phyloP scores from a whole-genome alignment of 2,329 filamentous ascomycete species.

The Hymenotorrendiella dingleyae region DNA sequence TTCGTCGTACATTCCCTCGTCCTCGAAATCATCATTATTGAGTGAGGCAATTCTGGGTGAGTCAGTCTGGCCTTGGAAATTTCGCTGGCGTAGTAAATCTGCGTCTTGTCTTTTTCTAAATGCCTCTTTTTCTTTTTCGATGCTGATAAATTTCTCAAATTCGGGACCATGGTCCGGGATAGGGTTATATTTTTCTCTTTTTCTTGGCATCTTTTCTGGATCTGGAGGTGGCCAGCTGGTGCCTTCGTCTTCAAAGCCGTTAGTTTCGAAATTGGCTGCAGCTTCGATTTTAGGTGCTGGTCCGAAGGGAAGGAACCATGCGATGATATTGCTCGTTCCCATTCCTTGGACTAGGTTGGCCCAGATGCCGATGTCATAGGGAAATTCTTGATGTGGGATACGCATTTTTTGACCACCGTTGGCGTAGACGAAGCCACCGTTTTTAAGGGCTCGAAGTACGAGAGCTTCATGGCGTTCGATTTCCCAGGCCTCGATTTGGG shows the following conservation, averaged over 20 bases:
- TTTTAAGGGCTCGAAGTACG: constrained; percentile 40
- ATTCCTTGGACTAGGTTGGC: constrained; percentile 70
- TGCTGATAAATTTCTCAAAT: constrained; percentile 18
- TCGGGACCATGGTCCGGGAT: background rate
- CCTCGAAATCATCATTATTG: constrained; percentile 28
- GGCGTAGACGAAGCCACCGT: constrained; percentile 33
- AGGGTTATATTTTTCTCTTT: background rate
- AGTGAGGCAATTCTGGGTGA: background rate
- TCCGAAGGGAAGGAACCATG: constrained; percentile 66
- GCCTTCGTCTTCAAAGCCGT: constrained; percentile 64
- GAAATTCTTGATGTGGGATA: constrained; percentile 66
- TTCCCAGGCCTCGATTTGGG: constrained; percentile 79
- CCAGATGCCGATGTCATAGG: constrained; percentile 74
- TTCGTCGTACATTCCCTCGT: constrained; percentile 21
- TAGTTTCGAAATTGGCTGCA: constrained; percentile 58
- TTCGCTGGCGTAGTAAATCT: constrained; percentile 36
- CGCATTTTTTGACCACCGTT: constrained; percentile 46
- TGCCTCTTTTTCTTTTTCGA: constrained; percentile 37
- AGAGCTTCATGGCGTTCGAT: constrained; percentile 56
- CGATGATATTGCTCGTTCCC: constrained; percentile 58
- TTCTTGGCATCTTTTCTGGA: constrained; percentile 48
- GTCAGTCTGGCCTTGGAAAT: constrained; percentile 19
- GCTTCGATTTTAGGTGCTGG: constrained; percentile 37
- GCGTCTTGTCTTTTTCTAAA: constrained; percentile 45
- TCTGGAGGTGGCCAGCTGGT: constrained; percentile 59